Conservation (phyloP, 768 basidiomycete species). For the Bullera alba region DNA sequence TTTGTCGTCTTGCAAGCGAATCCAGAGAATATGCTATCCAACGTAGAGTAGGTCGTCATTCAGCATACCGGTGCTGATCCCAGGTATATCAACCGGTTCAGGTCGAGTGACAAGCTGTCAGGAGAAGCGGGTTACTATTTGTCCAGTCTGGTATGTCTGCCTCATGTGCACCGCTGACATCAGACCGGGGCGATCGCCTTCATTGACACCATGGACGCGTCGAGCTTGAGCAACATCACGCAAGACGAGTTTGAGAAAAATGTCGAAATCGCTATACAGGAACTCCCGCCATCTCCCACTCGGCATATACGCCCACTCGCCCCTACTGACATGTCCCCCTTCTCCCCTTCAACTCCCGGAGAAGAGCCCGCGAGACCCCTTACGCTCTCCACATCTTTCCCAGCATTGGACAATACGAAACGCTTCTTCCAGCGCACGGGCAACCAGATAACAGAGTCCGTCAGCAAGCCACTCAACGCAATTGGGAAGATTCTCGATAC, state of each 20-base stretch:
- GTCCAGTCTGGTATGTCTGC: constrained; percentile 68
- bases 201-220: constrained; percentile 96
- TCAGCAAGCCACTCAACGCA: constrained; percentile 83
- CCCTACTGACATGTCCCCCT: constrained; percentile 41
- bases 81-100: constrained; percentile 92
- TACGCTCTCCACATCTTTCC: constrained; percentile 52
- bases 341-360: constrained; percentile 48
- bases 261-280: constrained; percentile 58
- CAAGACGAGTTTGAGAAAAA: constrained; percentile 86
- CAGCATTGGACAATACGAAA: constrained; percentile 62
- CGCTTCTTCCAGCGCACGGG: constrained; percentile 82
- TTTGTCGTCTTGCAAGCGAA: constrained; percentile 92
- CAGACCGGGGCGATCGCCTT: constrained; percentile 96
- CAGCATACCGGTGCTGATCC: background rate
- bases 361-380: constrained; percentile 85
- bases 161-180: background rate
- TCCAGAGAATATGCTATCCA: constrained; percentile 84
- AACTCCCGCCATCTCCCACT: constrained; percentile 67
- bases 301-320: constrained; percentile 53
- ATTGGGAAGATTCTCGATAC: constrained; percentile 82
- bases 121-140: constrained; percentile 97
- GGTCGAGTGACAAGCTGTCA: constrained; percentile 79
- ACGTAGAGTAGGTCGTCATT: constrained; percentile 64
- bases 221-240: constrained; percentile 84
- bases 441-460: constrained; percentile 55